Percentiles rank a stretch among this genome's conserved stretches.
Evolutionary conservation across 768 basidiomycete species (phyloP).

Genomic region (Tulasnella sp.): DNA sequence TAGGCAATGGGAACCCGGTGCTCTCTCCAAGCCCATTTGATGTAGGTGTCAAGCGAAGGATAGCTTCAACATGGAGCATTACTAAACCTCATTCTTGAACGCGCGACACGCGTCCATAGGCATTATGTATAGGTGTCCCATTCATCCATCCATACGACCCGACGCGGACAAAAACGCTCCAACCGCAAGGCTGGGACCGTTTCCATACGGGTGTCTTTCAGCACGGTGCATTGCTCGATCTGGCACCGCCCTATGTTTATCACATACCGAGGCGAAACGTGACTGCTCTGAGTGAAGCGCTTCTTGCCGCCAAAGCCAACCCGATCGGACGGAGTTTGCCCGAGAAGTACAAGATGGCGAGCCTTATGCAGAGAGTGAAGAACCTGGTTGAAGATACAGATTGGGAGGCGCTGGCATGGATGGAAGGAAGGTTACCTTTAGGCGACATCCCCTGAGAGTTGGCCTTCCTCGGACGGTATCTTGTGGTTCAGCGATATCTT

Average conservation of each 20-base stretch:
- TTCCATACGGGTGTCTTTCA: constrained; percentile 11
- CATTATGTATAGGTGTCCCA: constrained; percentile 19
- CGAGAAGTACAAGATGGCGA: neutral
- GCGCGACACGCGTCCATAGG: neutral
- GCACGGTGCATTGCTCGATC: constrained; percentile 19
- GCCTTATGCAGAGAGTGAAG: constrained; percentile 3
- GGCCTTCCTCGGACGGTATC: neutral
- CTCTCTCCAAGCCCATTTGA: constrained; percentile 17
- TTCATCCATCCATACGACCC: constrained; percentile 23
- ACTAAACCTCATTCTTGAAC: neutral
- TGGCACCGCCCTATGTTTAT: constrained; percentile 21
- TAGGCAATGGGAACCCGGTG: constrained; percentile 12
- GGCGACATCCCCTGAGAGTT: neutral
- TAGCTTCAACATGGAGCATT: neutral
- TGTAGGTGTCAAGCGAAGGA: neutral
- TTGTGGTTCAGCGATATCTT: neutral
- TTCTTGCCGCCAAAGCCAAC: constrained; percentile 13
- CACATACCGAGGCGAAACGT: constrained; percentile 18
- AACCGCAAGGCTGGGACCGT: neutral
- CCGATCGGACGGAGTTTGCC: constrained; percentile 14
- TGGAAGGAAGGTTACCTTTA: neutral
- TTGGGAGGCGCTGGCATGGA: neutral
- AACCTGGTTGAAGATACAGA: neutral
- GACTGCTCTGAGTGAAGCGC: constrained; percentile 13
- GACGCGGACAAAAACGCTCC: neutral